Evolutionary conservation across 352 stramenopile species (phyloP), one percentile per base, ranked within the genome.

Genomic region (Phytophthora nicotianae): DNA sequence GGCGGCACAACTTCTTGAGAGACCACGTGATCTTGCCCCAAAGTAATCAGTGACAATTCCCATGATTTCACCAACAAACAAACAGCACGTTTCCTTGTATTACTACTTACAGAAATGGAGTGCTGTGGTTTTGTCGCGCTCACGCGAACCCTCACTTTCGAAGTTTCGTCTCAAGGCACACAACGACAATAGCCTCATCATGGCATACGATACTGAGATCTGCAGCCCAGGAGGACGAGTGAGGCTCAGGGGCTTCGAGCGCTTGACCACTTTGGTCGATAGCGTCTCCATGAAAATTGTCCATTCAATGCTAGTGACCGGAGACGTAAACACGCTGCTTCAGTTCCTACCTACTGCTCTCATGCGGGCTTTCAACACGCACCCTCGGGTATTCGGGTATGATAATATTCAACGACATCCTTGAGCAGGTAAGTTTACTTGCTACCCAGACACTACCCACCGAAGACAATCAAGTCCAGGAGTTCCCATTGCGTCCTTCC

Each of bases 361-460:
- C 4, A 35, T 64, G n/a, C 40, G 48, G 2, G 75, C 74, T 1
- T 82, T 82, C 59, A 84, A 86, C 68, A 62, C 52, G 9, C 68
- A 83, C 53, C 77, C 69, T 1, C 63, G 74, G 69, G 16, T 70
- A 47, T 24, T 82, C 77, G 2, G 72, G 74, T 4, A 72, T 62
- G 35, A 54, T 61, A 2, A 41, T 79, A 4, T 42, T 86, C 11
- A 66, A 86, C 62, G 59, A 74, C 50, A 46, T 83, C 14, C 21
- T 83, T 3, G 62, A 65, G 9, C 67, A 72, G 2, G 65, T 68
- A 6, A 42, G 54, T 0, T 41, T 47, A 11, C 50, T 77, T 29
- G 35, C 51, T 23, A 19, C 9, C 10, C 35, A 49, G 43, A 21
- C 1, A 9, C 43, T 14, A 1, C 21, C n/a, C 1, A 38, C 9